phyloP scores from a whole-genome alignment of 148 eudicot genomes.

The Chenopodium suecicum region DNA sequence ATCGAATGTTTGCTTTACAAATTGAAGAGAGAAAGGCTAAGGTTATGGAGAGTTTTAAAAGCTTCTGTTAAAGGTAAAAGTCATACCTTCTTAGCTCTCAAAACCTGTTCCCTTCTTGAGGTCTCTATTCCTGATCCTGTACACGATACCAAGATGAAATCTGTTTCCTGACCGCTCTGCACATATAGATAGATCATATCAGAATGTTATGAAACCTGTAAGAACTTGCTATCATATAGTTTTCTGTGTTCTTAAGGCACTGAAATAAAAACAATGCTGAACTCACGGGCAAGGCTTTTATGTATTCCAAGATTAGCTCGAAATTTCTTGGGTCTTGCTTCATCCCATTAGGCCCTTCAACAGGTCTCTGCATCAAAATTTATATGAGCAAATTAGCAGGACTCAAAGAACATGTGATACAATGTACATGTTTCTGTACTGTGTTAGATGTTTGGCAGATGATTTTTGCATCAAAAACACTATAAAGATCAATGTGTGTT shows the following conservation, averaged over 20 bases:
- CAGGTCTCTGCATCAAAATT: slow-evolving; percentile 57
- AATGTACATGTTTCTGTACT: neutral
- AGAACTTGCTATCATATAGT: neutral
- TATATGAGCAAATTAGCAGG: slow-evolving; percentile 2
- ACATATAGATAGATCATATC: slow-evolving; percentile 16
- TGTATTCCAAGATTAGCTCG: slow-evolving; percentile 75
- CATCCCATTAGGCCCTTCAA: slow-evolving; percentile 57
- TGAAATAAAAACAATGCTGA: neutral
- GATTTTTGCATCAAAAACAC: neutral
- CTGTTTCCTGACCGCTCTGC: slow-evolving; percentile 98
- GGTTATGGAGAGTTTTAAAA: neutral
- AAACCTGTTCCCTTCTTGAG: slow-evolving; percentile 81
- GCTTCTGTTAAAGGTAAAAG: neutral
- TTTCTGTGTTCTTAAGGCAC: neutral
- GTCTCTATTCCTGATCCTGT: slow-evolving; percentile 83
- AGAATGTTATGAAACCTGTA: neutral
- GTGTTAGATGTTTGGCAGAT: neutral
- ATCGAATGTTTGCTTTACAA: too few relatives aligned
- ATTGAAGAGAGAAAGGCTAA: neutral
- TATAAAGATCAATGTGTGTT: neutral
- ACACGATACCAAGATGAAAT: slow-evolving; percentile 92
- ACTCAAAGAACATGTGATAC: neutral
- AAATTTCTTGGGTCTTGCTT: slow-evolving; percentile 88
- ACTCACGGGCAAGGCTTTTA: slow-evolving; percentile 94
- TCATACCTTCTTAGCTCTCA: slow-evolving; percentile 83